These are phyloP conservation scores for Phoma sp. DNA, from an alignment of 2,329 filamentous ascomycete species.

Conservation along the genomic window DNA sequence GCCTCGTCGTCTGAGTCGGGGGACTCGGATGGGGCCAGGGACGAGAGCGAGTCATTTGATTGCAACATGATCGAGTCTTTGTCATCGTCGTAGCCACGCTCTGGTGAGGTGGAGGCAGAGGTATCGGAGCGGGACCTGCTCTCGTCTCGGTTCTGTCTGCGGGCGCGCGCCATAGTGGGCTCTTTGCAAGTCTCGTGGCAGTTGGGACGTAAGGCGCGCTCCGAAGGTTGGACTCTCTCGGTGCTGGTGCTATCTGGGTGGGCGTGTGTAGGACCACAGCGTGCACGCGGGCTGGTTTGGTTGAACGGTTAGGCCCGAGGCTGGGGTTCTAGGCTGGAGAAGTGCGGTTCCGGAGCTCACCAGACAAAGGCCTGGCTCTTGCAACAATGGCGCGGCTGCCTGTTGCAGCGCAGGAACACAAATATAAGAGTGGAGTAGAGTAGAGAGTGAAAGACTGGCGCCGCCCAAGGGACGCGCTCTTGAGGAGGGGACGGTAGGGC, in stretches of 20 bases:
- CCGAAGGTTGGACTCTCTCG: not conserved
- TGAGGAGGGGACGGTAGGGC: slow-evolving; percentile 16
- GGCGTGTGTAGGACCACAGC: not conserved
- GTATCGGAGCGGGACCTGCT: slow-evolving; percentile 51
- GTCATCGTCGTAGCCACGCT: slow-evolving; percentile 81
- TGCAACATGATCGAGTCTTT: slow-evolving; percentile 89
- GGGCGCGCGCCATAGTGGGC: slow-evolving; percentile 41
- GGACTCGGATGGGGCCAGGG: slow-evolving; percentile 79
- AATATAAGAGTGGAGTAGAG: not conserved
- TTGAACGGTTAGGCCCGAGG: not conserved
- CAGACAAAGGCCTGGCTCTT: not conserved
- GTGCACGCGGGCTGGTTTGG: slow-evolving; percentile 1
- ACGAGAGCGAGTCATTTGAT: slow-evolving; percentile 89
- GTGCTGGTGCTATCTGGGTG: not conserved
- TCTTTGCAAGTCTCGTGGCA: not conserved
- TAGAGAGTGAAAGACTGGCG: slow-evolving; percentile 7
- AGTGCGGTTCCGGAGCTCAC: slow-evolving; percentile 7
- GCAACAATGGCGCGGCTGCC: slow-evolving; percentile 1
- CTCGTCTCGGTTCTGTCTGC: slow-evolving; percentile 38
- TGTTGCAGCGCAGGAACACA: not conserved
- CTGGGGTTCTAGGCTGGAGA: not conserved
- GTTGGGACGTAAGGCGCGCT: not conserved
- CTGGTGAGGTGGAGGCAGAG: slow-evolving; percentile 76
- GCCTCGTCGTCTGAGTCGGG: slow-evolving; percentile 77
- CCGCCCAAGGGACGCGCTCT: slow-evolving; percentile 12